Conservation (phyloP, 108 stramenopile genomes). For the Skeletonema potamos region DNA sequence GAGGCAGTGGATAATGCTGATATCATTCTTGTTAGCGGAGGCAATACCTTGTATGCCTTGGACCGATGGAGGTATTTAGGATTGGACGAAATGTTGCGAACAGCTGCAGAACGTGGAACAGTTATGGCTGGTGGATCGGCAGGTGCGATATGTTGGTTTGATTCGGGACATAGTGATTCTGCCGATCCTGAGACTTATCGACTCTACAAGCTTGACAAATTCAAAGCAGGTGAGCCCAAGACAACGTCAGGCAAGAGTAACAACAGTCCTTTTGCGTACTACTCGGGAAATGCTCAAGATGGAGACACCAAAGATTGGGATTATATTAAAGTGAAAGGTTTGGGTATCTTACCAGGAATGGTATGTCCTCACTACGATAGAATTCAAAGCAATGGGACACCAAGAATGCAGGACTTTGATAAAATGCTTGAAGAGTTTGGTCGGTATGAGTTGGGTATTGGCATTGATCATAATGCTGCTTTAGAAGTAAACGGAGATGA, state of each 20-base stretch:
- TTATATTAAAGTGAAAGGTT: slow-evolving; percentile 58
- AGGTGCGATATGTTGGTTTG: slow-evolving; percentile 90
- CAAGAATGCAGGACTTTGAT: slow-evolving; percentile 60
- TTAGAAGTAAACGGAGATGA: slow-evolving; percentile 68
- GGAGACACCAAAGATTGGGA: slow-evolving; percentile 43
- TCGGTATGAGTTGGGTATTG: slow-evolving; percentile 53
- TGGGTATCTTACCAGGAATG: slow-evolving; percentile 65
- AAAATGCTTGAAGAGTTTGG: slow-evolving; percentile 54
- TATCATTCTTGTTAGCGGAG: slow-evolving; percentile 73
- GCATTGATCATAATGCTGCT: slow-evolving; percentile 85
- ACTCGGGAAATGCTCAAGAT: not conserved
- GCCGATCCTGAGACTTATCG: slow-evolving; percentile 53
- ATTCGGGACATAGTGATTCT: slow-evolving; percentile 73
- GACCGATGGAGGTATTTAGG: slow-evolving; percentile 74
- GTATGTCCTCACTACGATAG: slow-evolving; percentile 76
- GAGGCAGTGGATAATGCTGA: slow-evolving; percentile 52
- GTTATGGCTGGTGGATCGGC: slow-evolving; percentile 79
- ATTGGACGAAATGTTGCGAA: slow-evolving; percentile 49
- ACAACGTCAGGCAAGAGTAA: not conserved
- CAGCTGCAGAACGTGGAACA: slow-evolving; percentile 45
- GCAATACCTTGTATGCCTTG: slow-evolving; percentile 85
- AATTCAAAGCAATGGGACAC: slow-evolving; percentile 67
- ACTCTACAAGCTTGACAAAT: slow-evolving; percentile 27
- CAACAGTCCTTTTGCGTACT: not conserved
- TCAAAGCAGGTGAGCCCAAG: slow-evolving; percentile 25